These are phyloP conservation scores for Ustilago sp. DNA, from an alignment of 1,284 basidiomycete species.

Conservation along the genomic window DNA sequence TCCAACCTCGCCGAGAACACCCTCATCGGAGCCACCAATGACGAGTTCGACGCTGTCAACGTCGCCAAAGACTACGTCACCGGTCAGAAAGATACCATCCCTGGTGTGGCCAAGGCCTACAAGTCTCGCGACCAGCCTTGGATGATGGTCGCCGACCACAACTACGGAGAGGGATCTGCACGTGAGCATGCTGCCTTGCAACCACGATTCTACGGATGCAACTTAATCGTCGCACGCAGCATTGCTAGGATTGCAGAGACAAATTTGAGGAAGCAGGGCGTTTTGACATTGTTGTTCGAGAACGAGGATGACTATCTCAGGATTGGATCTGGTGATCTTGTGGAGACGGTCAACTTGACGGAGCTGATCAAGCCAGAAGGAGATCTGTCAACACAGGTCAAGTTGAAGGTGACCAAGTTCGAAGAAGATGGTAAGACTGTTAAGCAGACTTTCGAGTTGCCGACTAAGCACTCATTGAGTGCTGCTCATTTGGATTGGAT, in stretches of 20 bases:
- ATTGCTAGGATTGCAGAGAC: slow-evolving; percentile 78
- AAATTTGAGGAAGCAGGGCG: slow-evolving; percentile 72
- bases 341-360: slow-evolving; percentile 65
- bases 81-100: slow-evolving; percentile 64
- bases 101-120: slow-evolving; percentile 62
- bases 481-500: slow-evolving; percentile 67
- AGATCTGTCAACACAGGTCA: slow-evolving; percentile 60
- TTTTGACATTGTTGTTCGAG: slow-evolving; percentile 67
- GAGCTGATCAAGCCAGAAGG: slow-evolving; percentile 62
- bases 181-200: slow-evolving; percentile 97
- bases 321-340: slow-evolving; percentile 62
- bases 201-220: slow-evolving; percentile 87
- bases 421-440: slow-evolving; percentile 54
- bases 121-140: slow-evolving; percentile 74
- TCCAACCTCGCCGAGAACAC: slow-evolving; percentile 97
- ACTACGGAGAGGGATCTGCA: slow-evolving; percentile 96
- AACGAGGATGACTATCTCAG: slow-evolving; percentile 66
- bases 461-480: slow-evolving; percentile 64
- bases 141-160: slow-evolving; percentile 88
- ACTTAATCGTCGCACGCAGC: slow-evolving; percentile 71
- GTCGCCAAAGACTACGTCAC: slow-evolving; percentile 63
- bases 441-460: slow-evolving; percentile 62
- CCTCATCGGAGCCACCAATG: slow-evolving; percentile 70
- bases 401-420: slow-evolving; percentile 66
- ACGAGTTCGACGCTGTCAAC: slow-evolving; percentile 71